Conservation (phyloP, 2,329 filamentous ascomycete genomes). For the Beauveria scarabaeidicola region DNA sequence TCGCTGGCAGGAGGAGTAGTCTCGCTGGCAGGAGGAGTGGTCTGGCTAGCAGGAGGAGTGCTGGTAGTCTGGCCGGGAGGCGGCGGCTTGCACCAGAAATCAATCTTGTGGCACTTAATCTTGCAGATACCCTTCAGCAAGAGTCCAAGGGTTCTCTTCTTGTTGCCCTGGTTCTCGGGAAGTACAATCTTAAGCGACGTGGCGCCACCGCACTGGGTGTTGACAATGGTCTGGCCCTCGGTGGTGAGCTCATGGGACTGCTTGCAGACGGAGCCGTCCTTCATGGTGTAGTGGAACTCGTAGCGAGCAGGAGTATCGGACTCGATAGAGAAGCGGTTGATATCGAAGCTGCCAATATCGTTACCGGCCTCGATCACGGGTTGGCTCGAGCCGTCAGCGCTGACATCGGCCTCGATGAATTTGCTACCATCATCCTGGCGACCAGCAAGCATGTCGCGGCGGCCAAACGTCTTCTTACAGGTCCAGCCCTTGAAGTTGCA, state of each 20-base stretch:
- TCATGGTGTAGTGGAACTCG: constrained; percentile 82
- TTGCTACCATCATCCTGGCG: constrained; percentile 47
- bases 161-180: constrained; percentile 24
- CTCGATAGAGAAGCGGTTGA: constrained; percentile 64
- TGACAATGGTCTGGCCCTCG: constrained; percentile 62
- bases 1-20: constrained; percentile 9
- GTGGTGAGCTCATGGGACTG: constrained; percentile 56
- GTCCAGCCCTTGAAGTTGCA: constrained; percentile 67
- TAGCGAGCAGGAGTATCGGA: constrained; percentile 69
- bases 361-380: constrained; percentile 23
- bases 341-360: constrained; percentile 55
- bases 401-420: constrained; percentile 51
- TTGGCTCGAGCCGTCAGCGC: constrained; percentile 24
- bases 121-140: constrained; percentile 50
- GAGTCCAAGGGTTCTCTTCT: constrained; percentile 42
- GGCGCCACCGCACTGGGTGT: constrained; percentile 88
- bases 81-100: constrained; percentile 60
- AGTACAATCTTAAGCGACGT: constrained; percentile 67
- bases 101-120: constrained; percentile 68
- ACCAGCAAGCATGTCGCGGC: constrained; percentile 45
- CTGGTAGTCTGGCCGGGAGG: constrained; percentile 11
- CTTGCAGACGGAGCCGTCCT: constrained; percentile 73
- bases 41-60: constrained; percentile 12
- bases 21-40: neutral
- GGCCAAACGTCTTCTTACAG: constrained; percentile 51